These are phyloP conservation scores for Mycena olivaceomarginata DNA, from an alignment of 768 basidiomycete species.

Conservation along the genomic window DNA sequence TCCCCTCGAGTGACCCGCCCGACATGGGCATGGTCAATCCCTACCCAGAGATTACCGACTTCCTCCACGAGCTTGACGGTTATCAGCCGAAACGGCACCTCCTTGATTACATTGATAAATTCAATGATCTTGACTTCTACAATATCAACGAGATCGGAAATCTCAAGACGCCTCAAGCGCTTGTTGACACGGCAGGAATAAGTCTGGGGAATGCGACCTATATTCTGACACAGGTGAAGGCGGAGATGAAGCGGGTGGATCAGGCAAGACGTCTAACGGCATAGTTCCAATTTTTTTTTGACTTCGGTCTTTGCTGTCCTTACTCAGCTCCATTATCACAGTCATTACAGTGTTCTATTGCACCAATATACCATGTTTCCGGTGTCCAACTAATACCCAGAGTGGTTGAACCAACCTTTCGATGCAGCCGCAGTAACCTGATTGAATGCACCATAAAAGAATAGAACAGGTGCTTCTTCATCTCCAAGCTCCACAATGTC, in stretches of 20 bases:
- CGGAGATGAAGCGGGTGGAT: slow-evolving; percentile 19
- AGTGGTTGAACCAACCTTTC: slow-evolving; percentile 30
- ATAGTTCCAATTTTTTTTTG: no score
- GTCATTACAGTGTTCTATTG: neutral
- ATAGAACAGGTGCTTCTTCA: slow-evolving; percentile 9
- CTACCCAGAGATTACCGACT: slow-evolving; percentile 15
- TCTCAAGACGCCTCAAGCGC: neutral
- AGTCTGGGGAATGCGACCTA: slow-evolving; percentile 16
- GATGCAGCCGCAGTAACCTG: slow-evolving; percentile 5
- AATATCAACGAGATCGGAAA: slow-evolving; percentile 23
- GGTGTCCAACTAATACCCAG: slow-evolving; percentile 11
- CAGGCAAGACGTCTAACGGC: neutral
- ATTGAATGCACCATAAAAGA: slow-evolving; percentile 19
- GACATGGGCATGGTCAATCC: slow-evolving; percentile 14
- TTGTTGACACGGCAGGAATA: neutral
- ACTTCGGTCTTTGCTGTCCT: neutral
- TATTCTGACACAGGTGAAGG: slow-evolving; percentile 8
- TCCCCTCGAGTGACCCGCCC: slow-evolving; percentile 14
- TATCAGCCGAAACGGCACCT: neutral
- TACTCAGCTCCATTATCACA: neutral
- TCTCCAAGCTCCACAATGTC: slow-evolving; percentile 26
- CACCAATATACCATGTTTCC: neutral
- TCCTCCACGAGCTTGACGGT: neutral
- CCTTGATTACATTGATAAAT: neutral
- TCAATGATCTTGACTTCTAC: slow-evolving; percentile 17